Conservation (phyloP, 768 basidiomycete species). For the Tylopilus sp. region DNA sequence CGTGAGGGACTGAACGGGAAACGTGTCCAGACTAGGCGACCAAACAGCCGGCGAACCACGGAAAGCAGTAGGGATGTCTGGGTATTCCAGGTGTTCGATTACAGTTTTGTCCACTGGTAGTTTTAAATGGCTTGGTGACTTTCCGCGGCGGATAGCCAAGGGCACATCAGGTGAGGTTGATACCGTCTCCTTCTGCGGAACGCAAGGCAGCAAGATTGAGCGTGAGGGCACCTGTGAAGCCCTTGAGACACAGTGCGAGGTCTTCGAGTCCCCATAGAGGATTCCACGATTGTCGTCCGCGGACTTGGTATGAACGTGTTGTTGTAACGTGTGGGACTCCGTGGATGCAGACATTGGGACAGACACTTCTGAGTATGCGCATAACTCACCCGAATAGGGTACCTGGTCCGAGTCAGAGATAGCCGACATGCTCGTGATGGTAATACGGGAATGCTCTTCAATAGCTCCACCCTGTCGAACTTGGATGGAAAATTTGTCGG, state of each 20-base stretch:
- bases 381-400: slow-evolving; percentile 1
- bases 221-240: slow-evolving; percentile 1
- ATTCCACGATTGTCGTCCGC: slow-evolving; percentile 5
- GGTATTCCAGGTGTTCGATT: slow-evolving; percentile 30
- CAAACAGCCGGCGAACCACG: slow-evolving; percentile 34
- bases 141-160: slow-evolving; percentile 39
- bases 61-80: slow-evolving; percentile 43
- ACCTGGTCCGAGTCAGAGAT: not conserved
- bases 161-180: slow-evolving; percentile 17
- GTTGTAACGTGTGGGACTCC: not conserved
- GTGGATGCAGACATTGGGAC: not conserved
- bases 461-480: slow-evolving; percentile 1
- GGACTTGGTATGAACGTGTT: slow-evolving; percentile 7
- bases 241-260: not conserved
- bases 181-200: not conserved
- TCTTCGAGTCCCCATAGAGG: slow-evolving; percentile 6
- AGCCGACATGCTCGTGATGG: not conserved
- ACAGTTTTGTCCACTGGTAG: slow-evolving; percentile 16
- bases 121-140: slow-evolving; percentile 29
- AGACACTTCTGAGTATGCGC: slow-evolving; percentile 3
- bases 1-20: slow-evolving; percentile 17
- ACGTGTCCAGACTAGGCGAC: slow-evolving; percentile 28
- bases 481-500: slow-evolving; percentile 2
- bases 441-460: not conserved
- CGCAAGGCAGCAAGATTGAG: not conserved